Conservation (phyloP, 176 grass and related monocot genomes). For the Pharus latifolius region DNA sequence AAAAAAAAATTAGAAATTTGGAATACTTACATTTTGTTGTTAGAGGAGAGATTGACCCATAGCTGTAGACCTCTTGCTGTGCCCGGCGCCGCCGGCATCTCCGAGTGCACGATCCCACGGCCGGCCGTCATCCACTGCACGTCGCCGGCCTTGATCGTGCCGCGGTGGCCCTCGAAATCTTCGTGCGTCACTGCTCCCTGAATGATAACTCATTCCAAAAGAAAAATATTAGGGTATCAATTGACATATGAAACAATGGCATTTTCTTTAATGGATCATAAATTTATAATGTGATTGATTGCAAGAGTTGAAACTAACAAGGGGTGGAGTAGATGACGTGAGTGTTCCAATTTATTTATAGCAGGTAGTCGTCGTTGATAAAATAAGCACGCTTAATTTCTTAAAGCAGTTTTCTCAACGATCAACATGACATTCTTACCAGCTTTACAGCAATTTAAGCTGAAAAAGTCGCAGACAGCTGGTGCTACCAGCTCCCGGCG, state of each 20-base stretch:
- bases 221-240: background rate
- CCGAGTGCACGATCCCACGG: conserved; percentile 89
- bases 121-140: conserved; percentile 99
- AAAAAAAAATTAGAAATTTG: no score
- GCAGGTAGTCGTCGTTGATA: background rate
- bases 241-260: no score
- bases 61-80: conserved; percentile 79
- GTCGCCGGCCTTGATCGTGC: conserved; percentile 85
- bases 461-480: no score
- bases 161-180: conserved; percentile 89
- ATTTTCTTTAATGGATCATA: no score
- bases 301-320: no score
- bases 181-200: conserved; percentile 84
- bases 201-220: background rate
- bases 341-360: no score
- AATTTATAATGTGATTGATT: no score
- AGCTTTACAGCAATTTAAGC: no score
- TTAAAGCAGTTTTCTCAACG: no score
- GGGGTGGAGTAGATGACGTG: no score
- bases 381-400: background rate
- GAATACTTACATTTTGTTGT: conserved; percentile 75
- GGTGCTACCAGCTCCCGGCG: no score
- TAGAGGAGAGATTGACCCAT: conserved; percentile 94
- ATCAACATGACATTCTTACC: no score
- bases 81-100: conserved; percentile 72